phyloP scores from a whole-genome alignment of 345 rosid species.

The Hirschfeldia incana region DNA sequence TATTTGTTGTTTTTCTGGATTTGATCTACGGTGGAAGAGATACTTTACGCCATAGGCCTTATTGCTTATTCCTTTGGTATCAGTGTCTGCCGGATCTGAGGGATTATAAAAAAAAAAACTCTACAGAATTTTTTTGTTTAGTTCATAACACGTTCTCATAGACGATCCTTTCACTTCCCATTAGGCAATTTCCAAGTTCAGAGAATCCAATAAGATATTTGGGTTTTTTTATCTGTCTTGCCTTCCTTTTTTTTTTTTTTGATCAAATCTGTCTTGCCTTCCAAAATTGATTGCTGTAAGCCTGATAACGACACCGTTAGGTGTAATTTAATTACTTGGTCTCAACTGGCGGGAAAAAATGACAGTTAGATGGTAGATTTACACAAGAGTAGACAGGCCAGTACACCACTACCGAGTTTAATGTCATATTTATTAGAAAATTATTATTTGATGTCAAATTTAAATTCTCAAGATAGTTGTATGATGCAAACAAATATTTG shows the following conservation, averaged over 20 bases:
- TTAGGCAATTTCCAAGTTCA: slow-evolving; percentile 15
- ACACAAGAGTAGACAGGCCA: neutral
- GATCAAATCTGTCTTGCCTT: neutral
- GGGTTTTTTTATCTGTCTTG: neutral
- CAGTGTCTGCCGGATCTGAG: too few relatives aligned
- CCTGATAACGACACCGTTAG: slow-evolving; percentile 15
- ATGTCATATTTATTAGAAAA: neutral
- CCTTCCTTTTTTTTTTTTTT: too few relatives aligned
- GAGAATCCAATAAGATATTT: slow-evolving; percentile 26
- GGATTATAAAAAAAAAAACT: too few relatives aligned
- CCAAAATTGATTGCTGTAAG: slow-evolving; percentile 24
- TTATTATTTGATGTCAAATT: neutral
- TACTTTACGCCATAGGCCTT: too few relatives aligned
- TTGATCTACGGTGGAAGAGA: too few relatives aligned
- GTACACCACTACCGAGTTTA: slow-evolving; percentile 9
- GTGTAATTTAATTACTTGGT: neutral
- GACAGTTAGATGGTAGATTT: slow-evolving; percentile 28
- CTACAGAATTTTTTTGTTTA: neutral
- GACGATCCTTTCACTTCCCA: slow-evolving; percentile 16
- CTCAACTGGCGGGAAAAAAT: neutral
- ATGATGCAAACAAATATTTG: neutral
- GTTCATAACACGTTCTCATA: slow-evolving; percentile 5
- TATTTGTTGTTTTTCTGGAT: too few relatives aligned
- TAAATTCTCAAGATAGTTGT: neutral
- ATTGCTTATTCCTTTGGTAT: too few relatives aligned